A percentile compares a stretch with the other conserved stretches of the same genome.
Conservation (phyloP, 1,284 basidiomycete species). For the Cryptococcus sp. region DNA sequence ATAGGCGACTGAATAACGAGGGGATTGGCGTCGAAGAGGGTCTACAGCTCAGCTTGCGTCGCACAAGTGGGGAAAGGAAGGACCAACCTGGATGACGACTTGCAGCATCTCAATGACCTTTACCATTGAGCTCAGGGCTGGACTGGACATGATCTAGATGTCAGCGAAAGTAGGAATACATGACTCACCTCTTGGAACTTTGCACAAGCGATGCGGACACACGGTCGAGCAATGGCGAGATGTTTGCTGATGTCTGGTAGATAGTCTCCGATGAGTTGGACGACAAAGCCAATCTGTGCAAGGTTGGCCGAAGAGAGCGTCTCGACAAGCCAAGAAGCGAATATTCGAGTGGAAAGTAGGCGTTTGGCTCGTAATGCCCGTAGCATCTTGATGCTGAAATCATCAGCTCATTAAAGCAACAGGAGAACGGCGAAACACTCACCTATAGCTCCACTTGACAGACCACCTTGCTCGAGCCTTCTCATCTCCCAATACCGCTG, state of each 20-base stretch:
- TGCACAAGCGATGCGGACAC: slow-evolving; percentile 31
- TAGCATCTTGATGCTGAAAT: slow-evolving; percentile 64
- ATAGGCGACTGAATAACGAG: not conserved
- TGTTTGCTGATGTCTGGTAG: slow-evolving; percentile 61
- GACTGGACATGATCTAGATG: slow-evolving; percentile 38
- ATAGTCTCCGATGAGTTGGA: slow-evolving; percentile 71
- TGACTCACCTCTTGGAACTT: slow-evolving; percentile 63
- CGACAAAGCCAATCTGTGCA: slow-evolving; percentile 76
- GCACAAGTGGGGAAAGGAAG: not conserved
- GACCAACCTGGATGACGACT: slow-evolving; percentile 27
- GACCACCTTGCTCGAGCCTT: slow-evolving; percentile 29
- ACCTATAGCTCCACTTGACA: slow-evolving; percentile 41
- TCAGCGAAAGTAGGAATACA: slow-evolving; percentile 48
- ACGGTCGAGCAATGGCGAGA: slow-evolving; percentile 28
- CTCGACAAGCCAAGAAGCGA: slow-evolving; percentile 77
- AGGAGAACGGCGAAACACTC: slow-evolving; percentile 2
- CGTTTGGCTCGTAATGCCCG: slow-evolving; percentile 72
- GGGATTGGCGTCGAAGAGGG: slow-evolving; percentile 18
- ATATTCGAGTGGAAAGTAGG: slow-evolving; percentile 72
- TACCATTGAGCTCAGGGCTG: slow-evolving; percentile 18
- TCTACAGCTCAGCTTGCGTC: slow-evolving; percentile 1
- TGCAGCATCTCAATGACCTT: slow-evolving; percentile 31
- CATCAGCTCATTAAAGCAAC: not conserved
- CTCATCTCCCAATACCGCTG: slow-evolving; percentile 50
- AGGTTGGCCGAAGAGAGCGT: slow-evolving; percentile 70